phyloP scores from a whole-genome alignment of 768 basidiomycete species.

The Leucogyrophana mollusca region DNA sequence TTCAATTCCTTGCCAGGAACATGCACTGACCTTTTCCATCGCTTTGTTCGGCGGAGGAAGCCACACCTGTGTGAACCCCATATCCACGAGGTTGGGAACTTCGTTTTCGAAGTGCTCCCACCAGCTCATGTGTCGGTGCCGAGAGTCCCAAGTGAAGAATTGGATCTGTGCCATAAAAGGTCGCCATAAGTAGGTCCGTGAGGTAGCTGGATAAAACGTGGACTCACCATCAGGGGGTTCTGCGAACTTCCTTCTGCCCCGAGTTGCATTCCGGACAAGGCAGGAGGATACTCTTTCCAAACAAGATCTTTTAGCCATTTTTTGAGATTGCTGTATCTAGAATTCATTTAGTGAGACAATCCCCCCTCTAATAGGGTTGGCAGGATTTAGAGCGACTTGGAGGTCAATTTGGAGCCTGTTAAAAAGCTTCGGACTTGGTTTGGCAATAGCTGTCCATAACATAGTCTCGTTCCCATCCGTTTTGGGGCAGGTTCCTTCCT shows the following conservation, averaged over 20 bases:
- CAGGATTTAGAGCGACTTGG: too few species aligned
- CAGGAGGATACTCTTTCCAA: too few species aligned
- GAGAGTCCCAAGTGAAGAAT: constrained; percentile 82
- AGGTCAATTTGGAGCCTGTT: too few species aligned
- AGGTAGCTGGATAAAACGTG: neutral
- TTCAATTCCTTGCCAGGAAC: neutral
- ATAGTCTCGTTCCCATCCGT: too few species aligned
- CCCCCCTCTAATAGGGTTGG: too few species aligned
- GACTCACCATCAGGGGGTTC: constrained; percentile 69
- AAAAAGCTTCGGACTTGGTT: too few species aligned
- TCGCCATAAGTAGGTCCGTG: too few species aligned
- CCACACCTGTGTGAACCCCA: constrained; percentile 83
- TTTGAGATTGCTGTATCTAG: too few species aligned
- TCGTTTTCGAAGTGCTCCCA: constrained; percentile 75
- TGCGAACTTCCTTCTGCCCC: constrained; percentile 44
- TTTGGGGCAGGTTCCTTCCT: too few species aligned
- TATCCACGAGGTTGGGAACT: constrained; percentile 56
- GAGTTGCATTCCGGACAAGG: constrained; percentile 61
- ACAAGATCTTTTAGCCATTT: too few species aligned
- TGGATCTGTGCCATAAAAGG: constrained; percentile 50
- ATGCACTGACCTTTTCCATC: constrained; percentile 50
- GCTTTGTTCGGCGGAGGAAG: constrained; percentile 84
- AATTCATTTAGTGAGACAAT: too few species aligned
- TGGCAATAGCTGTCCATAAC: too few species aligned
- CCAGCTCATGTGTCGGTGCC: constrained; percentile 63